Evolutionary conservation across 2,329 filamentous ascomycete genomes (phyloP), one percentile per base, ranked within the genome.

Genomic region (Colletotrichum australisinense): DNA sequence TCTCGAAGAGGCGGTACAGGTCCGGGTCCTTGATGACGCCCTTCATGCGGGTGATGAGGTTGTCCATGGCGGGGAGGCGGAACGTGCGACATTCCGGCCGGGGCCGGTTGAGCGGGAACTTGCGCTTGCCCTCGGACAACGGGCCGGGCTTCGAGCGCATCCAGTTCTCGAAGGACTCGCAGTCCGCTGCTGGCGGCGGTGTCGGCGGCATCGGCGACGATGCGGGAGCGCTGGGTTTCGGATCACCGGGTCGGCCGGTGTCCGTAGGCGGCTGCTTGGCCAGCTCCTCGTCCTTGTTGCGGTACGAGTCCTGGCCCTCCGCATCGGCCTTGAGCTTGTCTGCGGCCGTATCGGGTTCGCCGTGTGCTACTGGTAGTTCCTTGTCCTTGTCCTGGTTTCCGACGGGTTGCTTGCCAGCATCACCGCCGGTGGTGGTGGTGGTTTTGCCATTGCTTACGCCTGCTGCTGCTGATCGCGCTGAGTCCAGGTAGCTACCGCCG

Each of bases 61-160:
- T 84, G 80, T 98, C 96, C 6, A 97, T 94, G 4, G 91, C 87
- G 1, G 92, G 88, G 2, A 94, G 93, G 74, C 90, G 90, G 86
- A 97, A 97, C 0, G 94, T 97, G 63, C 95, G 93, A 81, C 95
- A 98, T 77, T 90, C 88, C 63, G 89, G 85, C 2, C 88, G 88
- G 0, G 96, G 96, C 35, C 96, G 90, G 85, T 97, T 94, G 81
- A 89, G 97, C 1, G 95, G 93, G 16, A 98, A 90, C 69, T 90
- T 86, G 80, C 96, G 89, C 8, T 90, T 91, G 16, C 96, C 95
- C 22, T 88, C 83, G 75, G 94, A 97, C 16, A 12, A 4, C 4
- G 69, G 72, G 2, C 72, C 72, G 60, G 72, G 72, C 22, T 69
- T 63, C 30, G 32, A 52, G 32, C 72, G 60, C 72, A 74, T 68